These are phyloP conservation scores for Stygiomarasmius scandens DNA, from an alignment of 1,284 basidiomycete genomes.

Conservation along the genomic window DNA sequence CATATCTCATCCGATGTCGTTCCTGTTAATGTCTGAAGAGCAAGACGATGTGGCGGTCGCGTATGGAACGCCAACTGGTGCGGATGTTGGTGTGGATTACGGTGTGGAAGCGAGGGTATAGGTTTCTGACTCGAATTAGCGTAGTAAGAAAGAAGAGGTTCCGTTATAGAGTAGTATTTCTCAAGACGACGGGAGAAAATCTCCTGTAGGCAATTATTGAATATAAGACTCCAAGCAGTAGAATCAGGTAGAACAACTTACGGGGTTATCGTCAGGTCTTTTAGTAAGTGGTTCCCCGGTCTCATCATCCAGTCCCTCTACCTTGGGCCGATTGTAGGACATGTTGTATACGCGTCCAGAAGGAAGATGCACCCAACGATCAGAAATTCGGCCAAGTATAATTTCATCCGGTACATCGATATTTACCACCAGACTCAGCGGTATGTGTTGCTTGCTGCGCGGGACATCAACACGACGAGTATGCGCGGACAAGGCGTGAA, in stretches of 20 bases:
- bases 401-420: constrained; percentile 86
- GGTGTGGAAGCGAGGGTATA: constrained; percentile 23
- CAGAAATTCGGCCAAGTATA: constrained; percentile 92
- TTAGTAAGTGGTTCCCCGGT: constrained; percentile 15
- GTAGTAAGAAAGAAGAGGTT: constrained; percentile 86
- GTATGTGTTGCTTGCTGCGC: constrained; percentile 12
- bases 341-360: constrained; percentile 95
- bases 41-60: constrained; percentile 43
- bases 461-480: background rate
- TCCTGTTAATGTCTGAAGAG: constrained; percentile 79
- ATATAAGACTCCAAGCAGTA: background rate
- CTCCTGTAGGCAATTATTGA: constrained; percentile 52
- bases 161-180: constrained; percentile 87
- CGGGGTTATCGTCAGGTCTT: constrained; percentile 14
- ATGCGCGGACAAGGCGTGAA: background rate
- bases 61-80: constrained; percentile 49
- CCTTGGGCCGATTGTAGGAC: constrained; percentile 85
- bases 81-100: constrained; percentile 45
- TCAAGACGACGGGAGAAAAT: constrained; percentile 80
- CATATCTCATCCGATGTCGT: constrained; percentile 92
- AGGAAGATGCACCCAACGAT: constrained; percentile 91
- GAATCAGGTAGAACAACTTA: background rate
- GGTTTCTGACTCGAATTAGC: constrained; percentile 36
- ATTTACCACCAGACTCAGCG: constrained; percentile 66
- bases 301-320: constrained; percentile 55